Conservation (phyloP, 176 grass and related monocot genomes). For the Zoysia japonica region DNA sequence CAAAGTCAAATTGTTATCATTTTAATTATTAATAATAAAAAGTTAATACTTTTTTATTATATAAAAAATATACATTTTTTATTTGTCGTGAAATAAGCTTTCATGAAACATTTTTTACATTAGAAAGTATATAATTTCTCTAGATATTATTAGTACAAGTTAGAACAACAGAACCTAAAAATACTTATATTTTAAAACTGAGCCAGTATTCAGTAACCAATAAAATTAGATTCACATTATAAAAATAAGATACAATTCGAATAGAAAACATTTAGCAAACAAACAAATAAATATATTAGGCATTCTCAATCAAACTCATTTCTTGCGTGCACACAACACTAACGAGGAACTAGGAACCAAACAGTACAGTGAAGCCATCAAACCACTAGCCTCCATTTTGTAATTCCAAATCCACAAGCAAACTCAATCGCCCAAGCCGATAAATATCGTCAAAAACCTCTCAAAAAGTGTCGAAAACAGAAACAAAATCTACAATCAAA, state of each 20-base stretch:
- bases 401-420: slow-evolving; percentile 34
- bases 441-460: slow-evolving; percentile 3
- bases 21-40: too few species aligned
- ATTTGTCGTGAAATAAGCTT: too few species aligned
- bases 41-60: too few species aligned
- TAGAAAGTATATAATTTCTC: too few species aligned
- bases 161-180: too few species aligned
- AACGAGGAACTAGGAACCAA: slow-evolving; percentile 20
- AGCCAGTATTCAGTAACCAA: background rate
- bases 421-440: slow-evolving; percentile 36
- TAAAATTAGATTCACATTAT: background rate
- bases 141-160: too few species aligned
- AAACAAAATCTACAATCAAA: slow-evolving; percentile 23
- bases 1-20: too few species aligned
- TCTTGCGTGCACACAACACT: slow-evolving; percentile 29
- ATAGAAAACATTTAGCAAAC: background rate
- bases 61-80: too few species aligned
- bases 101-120: too few species aligned
- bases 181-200: too few species aligned
- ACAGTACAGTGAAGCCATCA: slow-evolving; percentile 20
- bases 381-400: background rate
- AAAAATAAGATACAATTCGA: background rate
- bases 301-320: background rate
- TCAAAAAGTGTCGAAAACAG: background rate
- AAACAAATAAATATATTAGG: background rate